These are phyloP conservation scores for Adansonia grandidieri DNA, from an alignment of 441 rosid species.

Conservation along the genomic window DNA sequence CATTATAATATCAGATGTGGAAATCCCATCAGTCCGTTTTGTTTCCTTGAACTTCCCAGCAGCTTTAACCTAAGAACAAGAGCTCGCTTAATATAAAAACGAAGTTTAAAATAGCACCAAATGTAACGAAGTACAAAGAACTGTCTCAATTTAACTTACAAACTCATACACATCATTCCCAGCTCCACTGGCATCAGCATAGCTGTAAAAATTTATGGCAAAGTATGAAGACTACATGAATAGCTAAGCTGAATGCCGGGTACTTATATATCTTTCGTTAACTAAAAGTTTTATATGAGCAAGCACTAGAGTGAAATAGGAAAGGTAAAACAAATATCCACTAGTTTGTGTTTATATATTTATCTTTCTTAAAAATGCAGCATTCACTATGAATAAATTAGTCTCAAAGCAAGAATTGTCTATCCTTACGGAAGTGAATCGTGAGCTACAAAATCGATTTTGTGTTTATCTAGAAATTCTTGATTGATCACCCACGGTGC, in stretches of 20 bases:
- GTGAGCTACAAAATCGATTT: conserved; percentile 73
- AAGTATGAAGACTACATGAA: conserved; percentile 10
- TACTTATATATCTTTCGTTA: neutral
- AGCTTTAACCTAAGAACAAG: conserved; percentile 53
- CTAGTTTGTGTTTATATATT: neutral
- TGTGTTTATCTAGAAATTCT: conserved; percentile 74
- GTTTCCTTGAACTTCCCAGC: conserved; percentile 85
- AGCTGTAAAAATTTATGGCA: conserved; percentile 43
- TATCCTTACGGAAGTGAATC: conserved; percentile 79
- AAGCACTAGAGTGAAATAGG: neutral
- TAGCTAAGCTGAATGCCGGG: neutral
- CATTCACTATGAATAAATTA: conserved; percentile 15
- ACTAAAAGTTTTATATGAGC: neutral
- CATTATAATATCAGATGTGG: conserved; percentile 88
- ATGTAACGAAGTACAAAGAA: conserved; percentile 1
- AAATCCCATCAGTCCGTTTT: conserved; percentile 82
- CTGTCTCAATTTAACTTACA: conserved; percentile 52
- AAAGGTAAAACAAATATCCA: neutral
- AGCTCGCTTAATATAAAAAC: conserved; percentile 20
- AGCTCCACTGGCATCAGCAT: conserved; percentile 89
- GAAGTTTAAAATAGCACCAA: conserved; percentile 8
- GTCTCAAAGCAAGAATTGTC: conserved; percentile 10
- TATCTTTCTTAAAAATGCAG: conserved; percentile 16
- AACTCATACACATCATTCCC: conserved; percentile 88
- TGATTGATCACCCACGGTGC: conserved; percentile 78